A percentile compares a stretch with the other conserved stretches of the same genome.
Evolutionary conservation across 1,284 basidiomycete genomes (phyloP).

Genomic region (Ganoderma resinaceum): DNA sequence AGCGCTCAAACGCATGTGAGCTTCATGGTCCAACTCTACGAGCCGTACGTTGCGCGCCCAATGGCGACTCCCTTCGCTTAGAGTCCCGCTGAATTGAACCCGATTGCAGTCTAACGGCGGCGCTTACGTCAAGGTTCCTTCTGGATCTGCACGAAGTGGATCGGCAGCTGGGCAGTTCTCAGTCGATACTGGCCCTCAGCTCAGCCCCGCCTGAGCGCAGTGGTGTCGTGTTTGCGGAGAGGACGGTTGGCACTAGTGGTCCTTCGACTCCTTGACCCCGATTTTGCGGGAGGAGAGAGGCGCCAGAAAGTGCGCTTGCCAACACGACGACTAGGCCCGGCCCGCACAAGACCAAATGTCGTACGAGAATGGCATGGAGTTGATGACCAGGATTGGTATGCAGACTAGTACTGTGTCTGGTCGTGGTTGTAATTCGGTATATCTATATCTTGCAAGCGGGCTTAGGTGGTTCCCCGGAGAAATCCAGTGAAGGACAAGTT

Average conservation of each 20-base stretch:
- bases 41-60: background rate
- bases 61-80: background rate
- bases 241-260: background rate
- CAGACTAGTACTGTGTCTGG: background rate
- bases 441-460: too few relatives aligned
- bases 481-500: too few relatives aligned
- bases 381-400: background rate
- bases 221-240: background rate
- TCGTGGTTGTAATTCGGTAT: background rate
- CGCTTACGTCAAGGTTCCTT: background rate
- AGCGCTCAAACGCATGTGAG: background rate
- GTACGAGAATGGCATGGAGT: background rate
- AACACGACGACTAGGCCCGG: too few relatives aligned
- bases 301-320: background rate
- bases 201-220: background rate
- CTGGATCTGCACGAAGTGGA: background rate
- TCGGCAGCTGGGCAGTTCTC: background rate
- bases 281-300: background rate
- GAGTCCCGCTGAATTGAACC: background rate
- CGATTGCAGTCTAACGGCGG: background rate
- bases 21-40: background rate
- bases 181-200: background rate
- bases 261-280: background rate
- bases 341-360: background rate
- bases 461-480: too few relatives aligned